These are phyloP conservation scores for Lyophyllum shimeji DNA, from an alignment of 768 basidiomycete species.

Conservation along the genomic window DNA sequence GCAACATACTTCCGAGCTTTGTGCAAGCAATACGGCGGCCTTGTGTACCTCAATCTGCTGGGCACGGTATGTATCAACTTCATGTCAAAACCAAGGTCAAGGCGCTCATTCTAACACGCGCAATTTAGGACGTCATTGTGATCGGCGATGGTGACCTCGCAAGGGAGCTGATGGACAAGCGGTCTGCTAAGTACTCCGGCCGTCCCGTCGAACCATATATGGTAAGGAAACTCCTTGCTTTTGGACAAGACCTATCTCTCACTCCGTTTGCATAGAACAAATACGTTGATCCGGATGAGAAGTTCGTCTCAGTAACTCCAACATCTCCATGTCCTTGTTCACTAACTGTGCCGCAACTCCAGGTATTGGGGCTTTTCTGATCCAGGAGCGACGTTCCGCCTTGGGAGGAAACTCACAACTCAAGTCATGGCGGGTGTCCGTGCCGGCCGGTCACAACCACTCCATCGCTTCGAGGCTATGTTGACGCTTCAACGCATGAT, in stretches of 20 bases:
- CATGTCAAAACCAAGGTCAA: not conserved
- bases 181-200: slow-evolving; percentile 8
- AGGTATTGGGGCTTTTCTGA: slow-evolving; percentile 9
- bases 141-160: slow-evolving; percentile 5
- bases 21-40: slow-evolving; percentile 6
- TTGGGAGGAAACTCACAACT: slow-evolving; percentile 7
- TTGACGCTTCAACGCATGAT: slow-evolving; percentile 6
- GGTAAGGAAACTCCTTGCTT: not conserved
- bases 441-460: slow-evolving; percentile 1
- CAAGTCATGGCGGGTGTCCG: slow-evolving; percentile 7
- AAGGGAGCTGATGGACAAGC: slow-evolving; percentile 6
- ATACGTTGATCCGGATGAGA: slow-evolving; percentile 8
- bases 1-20: slow-evolving; percentile 3
- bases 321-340: not conserved
- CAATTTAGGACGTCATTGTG: not conserved
- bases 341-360: not conserved
- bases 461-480: slow-evolving; percentile 9
- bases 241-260: not conserved
- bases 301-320: not conserved
- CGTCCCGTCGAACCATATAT: slow-evolving; percentile 7
- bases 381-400: slow-evolving; percentile 6
- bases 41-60: slow-evolving; percentile 2
- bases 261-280: not conserved
- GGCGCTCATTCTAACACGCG: not conserved
- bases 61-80: slow-evolving; percentile 1